Conservation (phyloP, 2,329 filamentous ascomycete genomes). For the Fusarium incarnatum region DNA sequence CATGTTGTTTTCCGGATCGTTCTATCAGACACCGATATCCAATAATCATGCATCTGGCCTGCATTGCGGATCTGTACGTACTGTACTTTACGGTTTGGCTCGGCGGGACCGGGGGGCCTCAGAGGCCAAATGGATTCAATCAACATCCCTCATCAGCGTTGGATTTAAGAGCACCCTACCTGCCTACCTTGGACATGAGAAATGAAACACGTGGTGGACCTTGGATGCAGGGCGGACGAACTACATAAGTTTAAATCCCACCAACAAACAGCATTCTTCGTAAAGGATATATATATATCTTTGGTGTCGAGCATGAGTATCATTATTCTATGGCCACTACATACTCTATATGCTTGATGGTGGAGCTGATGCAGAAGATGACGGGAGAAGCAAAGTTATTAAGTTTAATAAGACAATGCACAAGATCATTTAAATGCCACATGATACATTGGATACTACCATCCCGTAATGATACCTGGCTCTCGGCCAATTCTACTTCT, state of each 20-base stretch:
- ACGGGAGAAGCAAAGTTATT: background rate
- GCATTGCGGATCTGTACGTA: slow-evolving; percentile 8
- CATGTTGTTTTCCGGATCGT: slow-evolving; percentile 15
- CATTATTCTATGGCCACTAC: background rate
- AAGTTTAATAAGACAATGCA: background rate
- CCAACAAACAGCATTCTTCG: slow-evolving; percentile 15
- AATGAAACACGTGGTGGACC: slow-evolving; percentile 44
- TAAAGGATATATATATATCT: background rate
- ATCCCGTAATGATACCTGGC: background rate
- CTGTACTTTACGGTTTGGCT: slow-evolving; percentile 1
- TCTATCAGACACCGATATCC: slow-evolving; percentile 10
- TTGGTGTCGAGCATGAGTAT: background rate
- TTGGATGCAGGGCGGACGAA: slow-evolving; percentile 45
- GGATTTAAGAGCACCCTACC: background rate
- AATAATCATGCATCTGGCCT: background rate
- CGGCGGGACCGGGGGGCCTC: slow-evolving; percentile 17
- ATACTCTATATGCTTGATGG: background rate
- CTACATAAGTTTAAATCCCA: slow-evolving; percentile 42
- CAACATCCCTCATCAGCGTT: background rate
- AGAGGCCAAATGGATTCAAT: background rate
- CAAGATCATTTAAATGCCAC: background rate
- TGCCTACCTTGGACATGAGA: background rate
- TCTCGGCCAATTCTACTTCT: slow-evolving; percentile 11
- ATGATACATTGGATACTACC: background rate
- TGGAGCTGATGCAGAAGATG: background rate